These are phyloP conservation scores for Stagonosporopsis chrysanthemi DNA, from an alignment of 2,329 filamentous ascomycete species.

Conservation along the genomic window DNA sequence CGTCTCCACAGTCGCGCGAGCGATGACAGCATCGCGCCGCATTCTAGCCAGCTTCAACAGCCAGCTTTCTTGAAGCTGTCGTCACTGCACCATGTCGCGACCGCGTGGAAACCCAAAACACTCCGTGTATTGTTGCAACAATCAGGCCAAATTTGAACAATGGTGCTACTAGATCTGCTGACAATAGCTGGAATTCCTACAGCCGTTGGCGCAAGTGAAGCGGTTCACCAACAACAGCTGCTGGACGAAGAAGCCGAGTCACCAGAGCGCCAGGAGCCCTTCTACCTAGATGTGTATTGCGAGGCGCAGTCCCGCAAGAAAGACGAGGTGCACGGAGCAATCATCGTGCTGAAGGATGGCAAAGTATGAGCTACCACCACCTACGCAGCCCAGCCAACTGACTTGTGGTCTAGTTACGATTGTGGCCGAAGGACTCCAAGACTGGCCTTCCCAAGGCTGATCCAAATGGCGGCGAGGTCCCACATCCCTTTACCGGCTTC, in stretches of 20 bases:
- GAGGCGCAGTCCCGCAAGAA: slow-evolving; percentile 47
- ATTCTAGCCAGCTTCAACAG: slow-evolving; percentile 22
- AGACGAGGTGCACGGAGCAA: slow-evolving; percentile 52
- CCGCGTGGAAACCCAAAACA: neutral
- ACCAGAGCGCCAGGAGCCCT: slow-evolving; percentile 58
- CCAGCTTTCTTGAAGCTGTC: slow-evolving; percentile 22
- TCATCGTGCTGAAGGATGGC: slow-evolving; percentile 55
- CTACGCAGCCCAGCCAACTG: neutral
- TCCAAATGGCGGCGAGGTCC: slow-evolving; percentile 34
- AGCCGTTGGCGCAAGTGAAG: slow-evolving; percentile 59
- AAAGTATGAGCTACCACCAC: slow-evolving; percentile 45
- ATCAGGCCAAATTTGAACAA: neutral
- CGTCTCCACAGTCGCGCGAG: slow-evolving; percentile 21
- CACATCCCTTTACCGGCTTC: slow-evolving; percentile 60
- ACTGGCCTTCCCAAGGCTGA: slow-evolving; percentile 37
- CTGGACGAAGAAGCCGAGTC: slow-evolving; percentile 58
- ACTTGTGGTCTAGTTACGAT: slow-evolving; percentile 34
- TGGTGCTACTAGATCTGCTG: slow-evolving; percentile 40
- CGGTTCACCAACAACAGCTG: slow-evolving; percentile 57
- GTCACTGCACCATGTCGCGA: slow-evolving; percentile 11
- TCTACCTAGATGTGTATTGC: slow-evolving; percentile 58
- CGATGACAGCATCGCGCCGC: slow-evolving; percentile 38
- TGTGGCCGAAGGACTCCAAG: slow-evolving; percentile 48
- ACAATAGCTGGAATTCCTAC: slow-evolving; percentile 55
- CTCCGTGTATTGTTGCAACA: neutral